Evolutionary conservation across 176 grass and related monocot genomes (phyloP).

Genomic region (Oryza brachyantha): DNA sequence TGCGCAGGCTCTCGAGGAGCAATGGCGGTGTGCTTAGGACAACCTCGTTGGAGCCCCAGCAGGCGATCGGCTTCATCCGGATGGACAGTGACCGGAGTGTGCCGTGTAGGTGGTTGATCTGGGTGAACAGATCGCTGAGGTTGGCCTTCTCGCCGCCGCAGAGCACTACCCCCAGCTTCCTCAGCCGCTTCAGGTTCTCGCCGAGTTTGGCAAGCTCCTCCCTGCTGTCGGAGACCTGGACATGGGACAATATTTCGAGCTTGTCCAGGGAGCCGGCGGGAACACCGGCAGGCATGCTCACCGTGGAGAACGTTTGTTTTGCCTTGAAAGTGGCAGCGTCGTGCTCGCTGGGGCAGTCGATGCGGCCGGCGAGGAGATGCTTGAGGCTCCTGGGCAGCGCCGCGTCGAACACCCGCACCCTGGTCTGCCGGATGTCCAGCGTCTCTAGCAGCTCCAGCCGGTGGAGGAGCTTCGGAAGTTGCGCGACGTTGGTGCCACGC

Average conservation of each 20-base stretch:
- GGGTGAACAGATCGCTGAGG: background rate
- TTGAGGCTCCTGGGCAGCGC: background rate
- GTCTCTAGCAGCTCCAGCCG: conserved; percentile 5
- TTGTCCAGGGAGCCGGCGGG: background rate
- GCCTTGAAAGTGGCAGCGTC: background rate
- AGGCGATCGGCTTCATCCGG: background rate
- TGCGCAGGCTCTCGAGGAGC: background rate
- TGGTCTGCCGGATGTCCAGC: conserved; percentile 22
- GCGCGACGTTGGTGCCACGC: background rate
- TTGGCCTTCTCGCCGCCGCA: background rate
- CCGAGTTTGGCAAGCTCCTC: background rate
- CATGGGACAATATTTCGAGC: background rate
- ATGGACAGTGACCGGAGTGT: background rate
- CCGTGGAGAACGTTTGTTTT: background rate
- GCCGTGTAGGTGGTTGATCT: background rate
- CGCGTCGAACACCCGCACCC: background rate
- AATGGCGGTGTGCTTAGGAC: background rate
- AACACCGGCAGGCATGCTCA: background rate
- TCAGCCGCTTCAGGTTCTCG: background rate
- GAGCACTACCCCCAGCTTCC: conserved; percentile 6
- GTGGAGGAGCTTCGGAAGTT: background rate
- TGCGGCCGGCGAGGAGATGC: conserved; percentile 3
- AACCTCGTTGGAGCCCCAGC: background rate
- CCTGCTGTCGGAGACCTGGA: background rate
- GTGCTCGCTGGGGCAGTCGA: background rate